Conservation (phyloP, 208 protist genomes). For the Wallacemonas rigidus region DNA sequence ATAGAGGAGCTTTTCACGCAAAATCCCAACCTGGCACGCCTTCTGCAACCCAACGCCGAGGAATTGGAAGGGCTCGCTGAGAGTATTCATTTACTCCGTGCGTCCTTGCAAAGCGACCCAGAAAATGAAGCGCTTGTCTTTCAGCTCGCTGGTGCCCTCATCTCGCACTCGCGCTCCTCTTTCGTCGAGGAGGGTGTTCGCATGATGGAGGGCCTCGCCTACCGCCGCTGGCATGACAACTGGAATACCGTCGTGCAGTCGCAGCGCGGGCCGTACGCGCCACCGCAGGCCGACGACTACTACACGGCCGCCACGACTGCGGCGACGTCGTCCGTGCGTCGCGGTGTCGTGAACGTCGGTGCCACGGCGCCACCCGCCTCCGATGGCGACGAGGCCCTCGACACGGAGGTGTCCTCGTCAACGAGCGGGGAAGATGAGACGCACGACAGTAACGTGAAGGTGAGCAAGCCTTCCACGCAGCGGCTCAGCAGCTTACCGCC, state of each 20-base stretch:
- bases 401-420: slow-evolving; percentile 25
- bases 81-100: slow-evolving; percentile 41
- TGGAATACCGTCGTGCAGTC: slow-evolving; percentile 33
- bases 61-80: slow-evolving; percentile 54
- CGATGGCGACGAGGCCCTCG: slow-evolving; percentile 14
- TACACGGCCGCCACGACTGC: not conserved
- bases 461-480: slow-evolving; percentile 20
- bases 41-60: slow-evolving; percentile 51
- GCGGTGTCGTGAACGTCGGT: not conserved
- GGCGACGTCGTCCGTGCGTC: not conserved
- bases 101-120: slow-evolving; percentile 28
- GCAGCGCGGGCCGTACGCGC: slow-evolving; percentile 6
- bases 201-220: slow-evolving; percentile 71
- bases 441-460: not conserved
- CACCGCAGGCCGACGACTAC: slow-evolving; percentile 7
- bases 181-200: slow-evolving; percentile 66
- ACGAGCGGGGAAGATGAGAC: slow-evolving; percentile 23
- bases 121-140: slow-evolving; percentile 45
- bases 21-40: slow-evolving; percentile 41
- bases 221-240: slow-evolving; percentile 44
- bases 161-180: slow-evolving; percentile 56
- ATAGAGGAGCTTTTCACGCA: slow-evolving; percentile 51
- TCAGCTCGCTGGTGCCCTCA: slow-evolving; percentile 61
- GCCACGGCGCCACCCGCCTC: slow-evolving; percentile 12
- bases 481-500: slow-evolving; percentile 5